These are phyloP conservation scores for Trichoderma breve DNA, from an alignment of 2,329 filamentous ascomycete species.

Conservation along the genomic window DNA sequence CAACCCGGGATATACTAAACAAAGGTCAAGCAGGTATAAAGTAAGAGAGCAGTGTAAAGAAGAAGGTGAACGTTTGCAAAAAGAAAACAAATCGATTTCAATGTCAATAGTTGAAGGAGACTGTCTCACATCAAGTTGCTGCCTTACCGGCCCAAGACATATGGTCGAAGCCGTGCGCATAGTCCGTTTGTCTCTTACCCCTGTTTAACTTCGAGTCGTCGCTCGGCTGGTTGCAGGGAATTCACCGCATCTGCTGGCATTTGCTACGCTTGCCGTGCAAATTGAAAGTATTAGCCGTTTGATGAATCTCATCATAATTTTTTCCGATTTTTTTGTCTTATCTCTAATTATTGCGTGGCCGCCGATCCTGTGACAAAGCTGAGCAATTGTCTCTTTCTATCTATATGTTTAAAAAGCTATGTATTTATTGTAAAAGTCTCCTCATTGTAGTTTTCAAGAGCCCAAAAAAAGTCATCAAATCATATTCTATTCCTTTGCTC, in stretches of 20 bases:
- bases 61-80: not conserved
- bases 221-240: constrained; percentile 18
- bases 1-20: not conserved
- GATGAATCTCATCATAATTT: not conserved
- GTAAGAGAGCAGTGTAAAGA: not conserved
- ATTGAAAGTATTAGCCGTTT: not conserved
- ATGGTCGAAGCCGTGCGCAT: not conserved
- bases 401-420: not conserved
- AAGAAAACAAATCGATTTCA: not conserved
- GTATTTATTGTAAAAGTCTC: not conserved
- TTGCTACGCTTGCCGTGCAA: not conserved
- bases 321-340: not conserved
- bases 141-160: not conserved
- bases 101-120: not conserved
- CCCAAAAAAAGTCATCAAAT: not conserved
- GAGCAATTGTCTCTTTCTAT: not conserved
- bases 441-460: not conserved
- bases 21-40: not conserved
- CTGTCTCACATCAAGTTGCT: not conserved
- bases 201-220: not conserved
- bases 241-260: not conserved
- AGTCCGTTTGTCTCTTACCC: constrained; percentile 18
- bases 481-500: not conserved
- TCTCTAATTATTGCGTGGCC: not conserved
- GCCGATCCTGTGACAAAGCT: not conserved